Evolutionary conservation across 2,329 filamentous ascomycete species (phyloP), one percentile per base, ranked within the genome.

Genomic region (Claviceps pusilla): DNA sequence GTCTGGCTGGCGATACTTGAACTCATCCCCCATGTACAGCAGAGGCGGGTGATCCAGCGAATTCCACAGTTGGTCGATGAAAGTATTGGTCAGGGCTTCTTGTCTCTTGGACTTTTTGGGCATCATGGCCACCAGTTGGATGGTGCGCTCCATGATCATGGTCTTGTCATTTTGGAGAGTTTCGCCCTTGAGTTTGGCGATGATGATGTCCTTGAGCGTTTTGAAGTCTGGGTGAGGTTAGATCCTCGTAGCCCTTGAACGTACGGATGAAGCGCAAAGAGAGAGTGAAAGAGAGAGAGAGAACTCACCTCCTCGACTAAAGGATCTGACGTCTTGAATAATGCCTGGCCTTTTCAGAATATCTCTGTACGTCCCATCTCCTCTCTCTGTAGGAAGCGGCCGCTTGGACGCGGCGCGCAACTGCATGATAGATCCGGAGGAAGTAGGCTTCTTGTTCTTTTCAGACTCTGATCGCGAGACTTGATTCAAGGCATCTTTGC

Each of bases 141-240:
- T 87, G 5, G 84, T 75, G 7, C 79, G 74, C 66, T 89, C 86
- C 80, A 89, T 87, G 48, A 88, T 72, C 74, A 87, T 86, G 1
- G 82, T 86, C 69, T 85, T 86, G 70, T 91, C 87, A 61, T 91
- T 83, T 5, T 80, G 68, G 11, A 83, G 72, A 50, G 79, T 72
- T 55, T 76, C 75, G 1, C 84, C 82, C 60, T 79, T 83, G 37
- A 82, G 66, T 67, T 87, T 82, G 57, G 71, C 74, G 54, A 77
- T 76, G 55, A 87, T 70, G 42, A 88, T 69, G 5, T 78, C 73
- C 48, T 78, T 66, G 19, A 88, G 69, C 0, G 84, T 87, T 61
- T 77, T 76, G 48, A 85, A 64, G 59, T 88, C 84, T 73, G 35
- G 7, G 35, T 12, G 33, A 31, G 9, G 16, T 19, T 52, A 24